Percentiles rank a stretch among this genome's conserved stretches.
Conservation (phyloP, 495 filamentous ascomycete species). For the Trichoderma virens region DNA sequence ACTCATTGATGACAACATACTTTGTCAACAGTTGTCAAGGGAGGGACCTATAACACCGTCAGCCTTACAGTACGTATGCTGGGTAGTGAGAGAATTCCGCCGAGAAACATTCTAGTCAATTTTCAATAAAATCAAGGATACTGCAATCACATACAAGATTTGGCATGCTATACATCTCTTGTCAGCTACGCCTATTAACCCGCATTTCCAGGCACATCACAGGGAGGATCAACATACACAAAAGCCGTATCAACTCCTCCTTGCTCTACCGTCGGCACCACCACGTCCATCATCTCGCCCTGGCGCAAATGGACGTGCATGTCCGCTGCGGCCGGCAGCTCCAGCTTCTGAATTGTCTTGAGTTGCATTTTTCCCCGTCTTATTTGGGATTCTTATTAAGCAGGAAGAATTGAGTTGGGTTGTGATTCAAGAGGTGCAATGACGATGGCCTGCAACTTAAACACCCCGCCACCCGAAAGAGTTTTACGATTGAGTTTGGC, state of each 20-base stretch:
- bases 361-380: constrained; percentile 26
- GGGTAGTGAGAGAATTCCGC: neutral
- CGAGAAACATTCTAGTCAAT: neutral
- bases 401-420: neutral
- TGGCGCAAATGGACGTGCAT: constrained; percentile 65
- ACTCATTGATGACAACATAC: neutral
- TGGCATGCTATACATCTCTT: constrained; percentile 31
- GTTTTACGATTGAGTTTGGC: constrained; percentile 2
- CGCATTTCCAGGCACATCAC: too few relatives aligned
- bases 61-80: neutral
- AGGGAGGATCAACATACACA: constrained; percentile 47
- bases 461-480: neutral
- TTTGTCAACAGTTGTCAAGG: constrained; percentile 63
- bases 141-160: constrained; percentile 41
- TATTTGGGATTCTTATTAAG: too few relatives aligned
- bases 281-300: constrained; percentile 73
- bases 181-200: too few relatives aligned
- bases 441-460: neutral
- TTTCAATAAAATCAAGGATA: constrained; percentile 10
- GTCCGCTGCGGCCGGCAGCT: constrained; percentile 63
- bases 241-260: constrained; percentile 70
- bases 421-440: neutral
- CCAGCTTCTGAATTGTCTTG: constrained; percentile 34
- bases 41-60: constrained; percentile 39
- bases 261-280: constrained; percentile 62